phyloP scores from a whole-genome alignment of 306 rosid genomes.

The Gynostemma pentaphyllum region DNA sequence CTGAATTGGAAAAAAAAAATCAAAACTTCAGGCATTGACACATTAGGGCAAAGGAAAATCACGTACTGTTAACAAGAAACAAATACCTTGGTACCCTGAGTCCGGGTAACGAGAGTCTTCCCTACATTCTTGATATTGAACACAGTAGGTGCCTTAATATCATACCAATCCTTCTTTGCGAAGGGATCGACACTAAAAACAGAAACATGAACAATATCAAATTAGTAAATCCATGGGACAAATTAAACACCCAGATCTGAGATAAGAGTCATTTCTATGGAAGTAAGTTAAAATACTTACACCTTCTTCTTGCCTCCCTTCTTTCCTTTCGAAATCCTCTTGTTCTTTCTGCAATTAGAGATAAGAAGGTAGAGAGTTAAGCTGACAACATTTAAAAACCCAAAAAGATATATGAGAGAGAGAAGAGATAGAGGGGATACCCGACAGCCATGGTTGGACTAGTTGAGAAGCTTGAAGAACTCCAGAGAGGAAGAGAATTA shows the following conservation, averaged over 20 bases:
- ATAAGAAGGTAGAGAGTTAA: background rate
- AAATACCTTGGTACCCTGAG: conserved; percentile 90
- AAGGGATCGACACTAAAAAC: conserved; percentile 67
- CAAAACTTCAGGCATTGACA: no score
- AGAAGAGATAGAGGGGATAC: background rate
- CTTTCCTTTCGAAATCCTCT: conserved; percentile 91
- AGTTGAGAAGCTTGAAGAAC: conserved; percentile 1
- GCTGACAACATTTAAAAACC: background rate
- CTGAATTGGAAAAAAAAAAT: no score
- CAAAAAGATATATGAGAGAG: background rate
- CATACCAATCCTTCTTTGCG: conserved; percentile 96
- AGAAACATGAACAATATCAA: background rate
- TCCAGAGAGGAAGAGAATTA: background rate
- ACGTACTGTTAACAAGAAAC: background rate
- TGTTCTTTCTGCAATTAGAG: conserved; percentile 53
- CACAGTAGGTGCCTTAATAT: conserved; percentile 80
- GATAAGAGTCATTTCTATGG: background rate
- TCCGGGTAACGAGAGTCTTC: conserved; percentile 79
- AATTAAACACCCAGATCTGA: background rate
- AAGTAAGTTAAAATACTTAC: conserved; percentile 20
- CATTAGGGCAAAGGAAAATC: no score
- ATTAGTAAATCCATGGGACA: background rate
- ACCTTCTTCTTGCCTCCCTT: conserved; percentile 99
- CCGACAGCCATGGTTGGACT: conserved; percentile 8
- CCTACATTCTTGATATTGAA: conserved; percentile 64